phyloP scores from a whole-genome alignment of 139 green algal genomes.

The Chlamydomonas incerta region DNA sequence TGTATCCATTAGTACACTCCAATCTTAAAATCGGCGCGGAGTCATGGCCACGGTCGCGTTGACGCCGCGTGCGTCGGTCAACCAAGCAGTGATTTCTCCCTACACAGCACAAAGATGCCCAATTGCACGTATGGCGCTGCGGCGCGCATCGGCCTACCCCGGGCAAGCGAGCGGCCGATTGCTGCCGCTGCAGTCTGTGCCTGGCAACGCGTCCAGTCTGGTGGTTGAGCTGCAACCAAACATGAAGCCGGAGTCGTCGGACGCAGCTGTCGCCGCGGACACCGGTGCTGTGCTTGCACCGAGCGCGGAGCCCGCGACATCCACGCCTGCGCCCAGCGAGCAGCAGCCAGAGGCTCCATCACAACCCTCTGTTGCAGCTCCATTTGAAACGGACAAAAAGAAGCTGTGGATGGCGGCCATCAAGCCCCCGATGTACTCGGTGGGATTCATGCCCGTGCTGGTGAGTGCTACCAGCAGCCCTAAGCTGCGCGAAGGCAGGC shows the following conservation, averaged over 20 bases:
- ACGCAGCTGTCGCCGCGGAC: neutral
- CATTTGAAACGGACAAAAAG: slow-evolving; percentile 1
- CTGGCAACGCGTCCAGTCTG: neutral
- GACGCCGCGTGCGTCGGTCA: neutral
- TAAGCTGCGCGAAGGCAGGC: too few species aligned
- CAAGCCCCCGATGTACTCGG: slow-evolving; percentile 96
- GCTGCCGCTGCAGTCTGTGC: too few species aligned
- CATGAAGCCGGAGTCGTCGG: too few species aligned
- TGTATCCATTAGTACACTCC: too few species aligned
- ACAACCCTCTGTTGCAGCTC: neutral
- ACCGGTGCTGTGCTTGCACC: neutral
- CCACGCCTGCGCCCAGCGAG: neutral
- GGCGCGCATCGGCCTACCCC: neutral
- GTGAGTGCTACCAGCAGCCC: too few species aligned
- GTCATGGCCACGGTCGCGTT: neutral
- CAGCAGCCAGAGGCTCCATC: neutral
- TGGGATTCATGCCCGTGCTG: slow-evolving; percentile 87
- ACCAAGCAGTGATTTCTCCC: neutral
- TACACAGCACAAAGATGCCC: neutral
- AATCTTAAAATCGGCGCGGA: neutral
- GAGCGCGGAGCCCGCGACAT: too few species aligned
- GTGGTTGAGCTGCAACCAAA: too few species aligned
- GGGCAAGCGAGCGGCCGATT: neutral
- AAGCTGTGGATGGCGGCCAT: slow-evolving; percentile 86
- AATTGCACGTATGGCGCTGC: neutral